Conservation (phyloP, 140 eudicot species). For the Ambrosia hybrid region DNA sequence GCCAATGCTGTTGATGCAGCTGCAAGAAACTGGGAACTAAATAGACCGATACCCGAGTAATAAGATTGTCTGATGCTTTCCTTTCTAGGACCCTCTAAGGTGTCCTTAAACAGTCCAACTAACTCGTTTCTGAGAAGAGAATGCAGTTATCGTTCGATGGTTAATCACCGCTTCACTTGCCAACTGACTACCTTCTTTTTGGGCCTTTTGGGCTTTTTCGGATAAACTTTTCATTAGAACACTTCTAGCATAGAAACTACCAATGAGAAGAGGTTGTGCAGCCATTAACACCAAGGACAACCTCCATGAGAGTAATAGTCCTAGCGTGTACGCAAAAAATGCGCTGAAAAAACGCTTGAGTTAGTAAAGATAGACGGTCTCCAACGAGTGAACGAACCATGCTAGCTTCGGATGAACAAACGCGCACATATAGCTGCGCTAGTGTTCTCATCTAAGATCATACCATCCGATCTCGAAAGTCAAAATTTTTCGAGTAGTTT, state of each 20-base stretch:
- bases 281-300: constrained; percentile 38
- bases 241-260: constrained; percentile 42
- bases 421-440: constrained; percentile 52
- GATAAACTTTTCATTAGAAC: constrained; percentile 41
- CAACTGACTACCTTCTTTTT: constrained; percentile 42
- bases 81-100: constrained; percentile 37
- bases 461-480: constrained; percentile 52
- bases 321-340: constrained; percentile 33
- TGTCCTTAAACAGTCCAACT: constrained; percentile 34
- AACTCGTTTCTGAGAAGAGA: constrained; percentile 45
- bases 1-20: constrained; percentile 35
- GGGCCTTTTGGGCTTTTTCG: constrained; percentile 43
- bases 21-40: constrained; percentile 39
- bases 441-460: constrained; percentile 49
- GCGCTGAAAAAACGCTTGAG: constrained; percentile 43
- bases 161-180: constrained; percentile 53
- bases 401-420: constrained; percentile 41
- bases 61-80: constrained; percentile 46
- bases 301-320: constrained; percentile 43
- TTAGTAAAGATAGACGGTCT: constrained; percentile 40
- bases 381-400: constrained; percentile 44
- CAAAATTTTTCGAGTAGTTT: constrained; percentile 39
- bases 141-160: constrained; percentile 49
- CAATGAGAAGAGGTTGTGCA: constrained; percentile 46
- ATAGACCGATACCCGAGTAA: constrained; percentile 42